phyloP scores from a whole-genome alignment of 2,329 filamentous ascomycete species.

The Stenocarpella maydis region DNA sequence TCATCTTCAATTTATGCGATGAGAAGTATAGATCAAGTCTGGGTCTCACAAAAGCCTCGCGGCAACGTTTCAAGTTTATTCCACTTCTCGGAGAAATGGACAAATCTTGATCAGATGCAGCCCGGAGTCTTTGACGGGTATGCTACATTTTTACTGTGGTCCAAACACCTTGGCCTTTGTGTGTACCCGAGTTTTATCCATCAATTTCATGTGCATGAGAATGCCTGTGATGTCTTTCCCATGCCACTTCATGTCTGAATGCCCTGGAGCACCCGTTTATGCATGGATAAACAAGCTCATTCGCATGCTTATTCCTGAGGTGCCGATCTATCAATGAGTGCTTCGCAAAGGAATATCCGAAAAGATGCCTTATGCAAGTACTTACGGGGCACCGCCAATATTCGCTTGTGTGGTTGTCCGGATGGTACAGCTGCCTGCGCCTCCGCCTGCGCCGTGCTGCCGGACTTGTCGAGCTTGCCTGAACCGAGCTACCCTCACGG shows the following conservation, averaged over 20 bases:
- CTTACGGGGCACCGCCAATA: background rate
- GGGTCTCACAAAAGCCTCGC: too few species aligned
- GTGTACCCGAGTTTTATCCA: background rate
- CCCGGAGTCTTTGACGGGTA: background rate
- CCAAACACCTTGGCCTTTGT: too few species aligned
- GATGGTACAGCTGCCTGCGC: background rate
- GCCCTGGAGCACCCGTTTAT: background rate
- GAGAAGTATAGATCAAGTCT: too few species aligned
- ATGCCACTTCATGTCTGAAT: background rate
- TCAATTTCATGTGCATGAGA: background rate
- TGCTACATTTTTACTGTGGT: too few species aligned
- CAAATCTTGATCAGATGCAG: too few species aligned
- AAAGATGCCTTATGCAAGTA: background rate
- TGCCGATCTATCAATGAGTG: background rate
- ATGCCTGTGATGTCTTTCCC: background rate
- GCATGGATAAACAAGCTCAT: background rate
- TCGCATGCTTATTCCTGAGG: background rate
- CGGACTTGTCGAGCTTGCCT: background rate
- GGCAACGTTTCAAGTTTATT: too few species aligned
- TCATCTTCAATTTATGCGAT: too few species aligned
- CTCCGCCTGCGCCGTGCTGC: background rate
- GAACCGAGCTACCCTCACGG: background rate
- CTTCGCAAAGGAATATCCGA: background rate
- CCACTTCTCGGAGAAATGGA: too few species aligned
- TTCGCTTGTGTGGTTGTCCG: background rate